Conservation (phyloP, 768 basidiomycete species). For the Boletus speciosus region DNA sequence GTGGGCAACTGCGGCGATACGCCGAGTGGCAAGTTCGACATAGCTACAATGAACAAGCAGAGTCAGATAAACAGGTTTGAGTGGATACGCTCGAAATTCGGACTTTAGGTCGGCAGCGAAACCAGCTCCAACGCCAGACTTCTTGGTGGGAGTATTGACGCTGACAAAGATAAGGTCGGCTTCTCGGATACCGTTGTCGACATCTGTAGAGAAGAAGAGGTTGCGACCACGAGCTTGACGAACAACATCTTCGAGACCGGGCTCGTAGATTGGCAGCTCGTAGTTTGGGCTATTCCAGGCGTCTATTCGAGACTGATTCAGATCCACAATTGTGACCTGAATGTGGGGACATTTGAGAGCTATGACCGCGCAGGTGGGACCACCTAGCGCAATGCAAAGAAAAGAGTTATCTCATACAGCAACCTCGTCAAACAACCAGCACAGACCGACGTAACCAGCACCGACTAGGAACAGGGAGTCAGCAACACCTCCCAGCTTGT, state of each 20-base stretch:
- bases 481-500: not conserved
- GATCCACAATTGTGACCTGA: constrained; percentile 94
- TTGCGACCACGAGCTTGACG: constrained; percentile 86
- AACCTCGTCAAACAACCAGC: not conserved
- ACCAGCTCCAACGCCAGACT: constrained; percentile 94
- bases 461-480: constrained; percentile 50
- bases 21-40: constrained; percentile 94
- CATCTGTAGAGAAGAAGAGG: constrained; percentile 95
- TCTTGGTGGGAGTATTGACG: constrained; percentile 99
- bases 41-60: constrained; percentile 55
- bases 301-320: constrained; percentile 91
- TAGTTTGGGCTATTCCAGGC: constrained; percentile 93
- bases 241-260: constrained; percentile 91
- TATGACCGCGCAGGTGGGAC: constrained; percentile 93
- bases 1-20: constrained; percentile 87
- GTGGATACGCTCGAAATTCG: constrained; percentile 29
- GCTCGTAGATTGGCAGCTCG: constrained; percentile 93
- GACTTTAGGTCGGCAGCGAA: constrained; percentile 99
- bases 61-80: constrained; percentile 8
- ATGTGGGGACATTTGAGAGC: constrained; percentile 92
- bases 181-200: constrained; percentile 88
- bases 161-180: constrained; percentile 98
- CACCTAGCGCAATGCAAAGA: constrained; percentile 50
- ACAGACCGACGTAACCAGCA: constrained; percentile 89
- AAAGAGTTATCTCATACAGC: constrained; percentile 8